These are phyloP conservation scores for Pyrenula massariospora DNA, from an alignment of 495 filamentous ascomycete species.

Conservation along the genomic window DNA sequence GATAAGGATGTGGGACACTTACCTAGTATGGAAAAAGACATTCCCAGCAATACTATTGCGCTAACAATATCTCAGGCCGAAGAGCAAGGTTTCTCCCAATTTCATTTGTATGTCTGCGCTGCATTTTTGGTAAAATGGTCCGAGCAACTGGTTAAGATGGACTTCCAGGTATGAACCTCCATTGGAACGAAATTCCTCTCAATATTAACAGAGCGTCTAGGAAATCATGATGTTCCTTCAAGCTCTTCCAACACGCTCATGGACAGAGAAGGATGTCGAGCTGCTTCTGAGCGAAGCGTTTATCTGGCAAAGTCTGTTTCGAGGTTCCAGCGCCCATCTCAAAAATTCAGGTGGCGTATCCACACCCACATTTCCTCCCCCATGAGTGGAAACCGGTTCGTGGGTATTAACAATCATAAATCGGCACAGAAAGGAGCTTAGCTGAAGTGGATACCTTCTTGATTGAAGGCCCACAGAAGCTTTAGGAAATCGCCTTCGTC, in stretches of 20 bases:
- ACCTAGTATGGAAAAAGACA: constrained; percentile 54
- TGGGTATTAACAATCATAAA: constrained; percentile 1
- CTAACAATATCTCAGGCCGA: constrained; percentile 52
- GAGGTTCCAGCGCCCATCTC: constrained; percentile 77
- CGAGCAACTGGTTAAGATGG: constrained; percentile 88
- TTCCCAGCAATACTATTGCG: neutral
- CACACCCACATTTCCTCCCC: neutral
- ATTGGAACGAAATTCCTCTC: too few relatives aligned
- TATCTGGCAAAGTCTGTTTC: constrained; percentile 90
- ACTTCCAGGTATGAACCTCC: constrained; percentile 51
- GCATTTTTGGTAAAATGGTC: constrained; percentile 99
- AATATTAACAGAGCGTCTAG: too few relatives aligned
- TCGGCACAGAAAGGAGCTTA: constrained; percentile 24
- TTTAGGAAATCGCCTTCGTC: constrained; percentile 86
- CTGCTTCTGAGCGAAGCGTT: constrained; percentile 89
- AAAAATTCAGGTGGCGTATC: constrained; percentile 31
- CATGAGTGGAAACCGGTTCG: neutral
- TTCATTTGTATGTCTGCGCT: constrained; percentile 96
- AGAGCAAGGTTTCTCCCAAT: constrained; percentile 95
- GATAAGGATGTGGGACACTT: constrained; percentile 99
- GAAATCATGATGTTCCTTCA: constrained; percentile 99
- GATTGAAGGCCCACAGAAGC: constrained; percentile 67
- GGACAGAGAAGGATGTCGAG: constrained; percentile 98
- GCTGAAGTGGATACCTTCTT: constrained; percentile 87
- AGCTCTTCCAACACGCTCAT: constrained; percentile 81